Evolutionary conservation across 202 grass and related monocot genomes (phyloP), one percentile per base, ranked within the genome.

Genomic region (Brachypodium distachyon): DNA sequence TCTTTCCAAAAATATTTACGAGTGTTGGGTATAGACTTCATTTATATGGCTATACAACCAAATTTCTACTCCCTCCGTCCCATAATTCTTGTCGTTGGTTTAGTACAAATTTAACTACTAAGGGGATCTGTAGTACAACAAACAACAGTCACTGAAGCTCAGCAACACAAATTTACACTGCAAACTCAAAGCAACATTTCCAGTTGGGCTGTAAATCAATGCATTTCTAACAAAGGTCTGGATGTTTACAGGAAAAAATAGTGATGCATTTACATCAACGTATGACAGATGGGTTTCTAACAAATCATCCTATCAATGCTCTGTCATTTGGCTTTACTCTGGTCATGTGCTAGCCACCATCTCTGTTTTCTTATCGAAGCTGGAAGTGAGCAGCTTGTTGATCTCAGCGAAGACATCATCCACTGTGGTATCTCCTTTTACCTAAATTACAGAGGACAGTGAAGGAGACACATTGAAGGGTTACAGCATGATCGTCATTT

Each of bases 321-420:
- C 48, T 61, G 54, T 49, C 64, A 36, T 64, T 18, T 59, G 13
- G 4, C 17, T 36, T 47, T 52, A 14, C 6, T 14, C 61, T 59
- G 59, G 36, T 74, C 82, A 61, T 29, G 87, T 22, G 41, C 51
- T 70, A 1, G 87, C 72, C 70, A 85, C 67, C 19, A 25, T 47
- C 70, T 72, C 59, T 47, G 33, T 76, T 87, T 93, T 89, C 77
- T 95, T 90, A 2, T 70, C 61, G 14, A 85, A 67, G 69, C 78
- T 78, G 19, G 83, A 89, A 48, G 67, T 8, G 36, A 99, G 68
- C 40, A 61, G 87, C 78, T 87, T 85, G 65, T 95, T 75, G 12
- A 99, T 83, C 81, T 92, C 71, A 31, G 87, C 52, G 79, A 99
- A 91, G 17, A 96, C 92, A 54, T 79, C 83, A n/a, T 87, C 83